Base-by-base conservation (phyloP, 2,329 filamentous ascomycete species). In the Ustulina deusta region DNA sequence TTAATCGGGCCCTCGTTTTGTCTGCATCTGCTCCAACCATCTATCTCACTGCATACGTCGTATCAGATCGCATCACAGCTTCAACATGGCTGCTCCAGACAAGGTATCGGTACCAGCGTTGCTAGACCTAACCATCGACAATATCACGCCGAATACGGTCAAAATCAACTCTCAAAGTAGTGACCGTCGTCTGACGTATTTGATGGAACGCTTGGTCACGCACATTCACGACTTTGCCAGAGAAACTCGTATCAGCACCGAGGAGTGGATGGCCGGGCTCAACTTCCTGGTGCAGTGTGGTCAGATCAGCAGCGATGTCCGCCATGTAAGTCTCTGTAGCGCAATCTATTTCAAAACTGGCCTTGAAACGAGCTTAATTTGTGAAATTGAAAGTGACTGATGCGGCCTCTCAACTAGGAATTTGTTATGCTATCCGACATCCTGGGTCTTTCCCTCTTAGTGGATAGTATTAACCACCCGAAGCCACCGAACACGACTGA, bases 381-480 rank as follows among this genome's bases (percentile, higher is more conserved):
- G n/a, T 13, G 52, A 17, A 25, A 66, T 48, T 6, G 56, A 51
- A 34, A 44, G 17, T 15, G 32, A 59, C 60, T 71, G 34, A 74
- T 58, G 29, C 38, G 22, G n/a, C 29, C 1, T 36, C 5, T 11
- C 5, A 13, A 25, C 1, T 71, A 90, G 86, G 91, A 94, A 84
- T 94, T 92, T 83, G 94, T 95, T 79, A 88, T 95, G 44, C 89
- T 95, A 70, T 93, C 90, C 72, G 93, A 96, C 79, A 85, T 93
- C 48, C 86, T 95, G 25, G 93, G 92, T 44, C 87, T 96, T 40
- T 94, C 91, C 25, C 86, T 94, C 66, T 87, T 96, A 3, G 90
- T 96, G 72, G 92, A 96, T 81, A 88, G 85, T 73, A 94, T 96
- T 82, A 91, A 94, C 82, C 92, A 95, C 81, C 93, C 93, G 29